Base-by-base conservation (phyloP, 495 filamentous ascomycete species). In the Aspergillus olivimuriae region DNA sequence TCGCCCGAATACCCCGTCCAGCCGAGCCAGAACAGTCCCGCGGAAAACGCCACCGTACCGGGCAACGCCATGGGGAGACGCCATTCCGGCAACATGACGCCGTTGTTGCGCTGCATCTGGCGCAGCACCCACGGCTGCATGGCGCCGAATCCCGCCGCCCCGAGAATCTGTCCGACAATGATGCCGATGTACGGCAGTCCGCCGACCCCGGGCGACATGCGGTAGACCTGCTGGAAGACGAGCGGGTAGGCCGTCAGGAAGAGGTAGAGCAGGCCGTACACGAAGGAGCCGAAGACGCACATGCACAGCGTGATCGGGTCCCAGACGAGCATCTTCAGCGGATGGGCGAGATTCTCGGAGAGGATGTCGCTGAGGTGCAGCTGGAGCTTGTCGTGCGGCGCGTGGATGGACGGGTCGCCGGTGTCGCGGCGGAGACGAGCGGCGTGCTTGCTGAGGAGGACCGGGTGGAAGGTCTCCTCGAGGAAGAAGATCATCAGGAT, bases 231-330 rank as follows among this genome's bases (percentile, higher is more conserved):
- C n/a, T 62, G 58, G 65, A 73, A 82, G 17, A 82, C 69, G 8
- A 49, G 33, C 0, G 77, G 73, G 62, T 81, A 80, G 34, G 73
- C 75, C 4, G 74, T 69, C 6, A 82, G 65, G 43, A 79, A 65
- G 14, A 83, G 69, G 55, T 82, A 82, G 52, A 76, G 72, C 6
- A 81, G 53, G 14, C 78, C 80, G 59, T 80, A 82, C 4, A 81
- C 56, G 46, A 76, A 81, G 39, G 68, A 67, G 0, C 31, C 37
- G 32, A 41, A 89, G 39, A 89, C 63, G 22, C 77, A 84, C 4
- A 89, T 57, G 0, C 83, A 58, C 0, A 83, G 64, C 23, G 90
- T 81, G 43, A 91, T 89, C 9, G 87, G 87, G 59, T 91, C 87
- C 37, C 69, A 72, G 51, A 89, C 72, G 4, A 94, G 73, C 48